These are phyloP conservation scores for Xylaria castorea DNA, from an alignment of 495 filamentous ascomycete genomes.

Conservation along the genomic window DNA sequence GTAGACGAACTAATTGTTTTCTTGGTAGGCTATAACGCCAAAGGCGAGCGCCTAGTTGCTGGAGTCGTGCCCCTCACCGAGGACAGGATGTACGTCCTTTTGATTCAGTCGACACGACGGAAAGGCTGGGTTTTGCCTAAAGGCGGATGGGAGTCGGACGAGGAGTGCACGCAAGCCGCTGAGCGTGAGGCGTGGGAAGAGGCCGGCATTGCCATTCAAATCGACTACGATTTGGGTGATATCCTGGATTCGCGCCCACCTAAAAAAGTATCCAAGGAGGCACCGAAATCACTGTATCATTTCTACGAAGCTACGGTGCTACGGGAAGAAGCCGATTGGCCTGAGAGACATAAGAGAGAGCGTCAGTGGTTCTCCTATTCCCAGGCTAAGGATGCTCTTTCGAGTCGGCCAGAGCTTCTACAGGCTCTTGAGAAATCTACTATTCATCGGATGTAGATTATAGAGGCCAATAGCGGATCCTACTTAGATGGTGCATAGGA, in stretches of 20 bases:
- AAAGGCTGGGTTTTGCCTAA: conserved; percentile 95
- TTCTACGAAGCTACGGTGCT: conserved; percentile 89
- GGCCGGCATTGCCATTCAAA: conserved; percentile 83
- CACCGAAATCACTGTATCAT: conserved; percentile 79
- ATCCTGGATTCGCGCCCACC: conserved; percentile 79
- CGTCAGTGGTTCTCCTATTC: conserved; percentile 87
- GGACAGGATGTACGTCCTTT: conserved; percentile 76
- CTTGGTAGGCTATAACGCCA: conserved; percentile 80
- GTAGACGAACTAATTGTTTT: conserved; percentile 49
- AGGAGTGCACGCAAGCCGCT: conserved; percentile 65
- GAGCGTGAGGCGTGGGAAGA: conserved; percentile 96
- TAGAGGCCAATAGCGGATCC: conserved; percentile 18
- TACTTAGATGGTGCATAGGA: conserved; percentile 25
- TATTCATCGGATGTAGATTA: conserved; percentile 53
- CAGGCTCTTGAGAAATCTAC: conserved; percentile 86
- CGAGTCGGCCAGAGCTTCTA: conserved; percentile 82
- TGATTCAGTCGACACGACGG: conserved; percentile 90
- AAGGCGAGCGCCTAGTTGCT: conserved; percentile 93
- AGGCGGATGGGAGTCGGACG: conserved; percentile 96
- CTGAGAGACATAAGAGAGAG: conserved; percentile 89
- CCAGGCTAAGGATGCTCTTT: conserved; percentile 78
- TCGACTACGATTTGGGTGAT: conserved; percentile 81
- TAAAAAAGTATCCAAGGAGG: conserved; percentile 64
- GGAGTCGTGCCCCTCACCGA: conserved; percentile 81
- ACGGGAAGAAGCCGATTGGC: conserved; percentile 85